Evolutionary conservation across 495 filamentous ascomycete genomes (phyloP).

Genomic region (Penicillium pancosmium): DNA sequence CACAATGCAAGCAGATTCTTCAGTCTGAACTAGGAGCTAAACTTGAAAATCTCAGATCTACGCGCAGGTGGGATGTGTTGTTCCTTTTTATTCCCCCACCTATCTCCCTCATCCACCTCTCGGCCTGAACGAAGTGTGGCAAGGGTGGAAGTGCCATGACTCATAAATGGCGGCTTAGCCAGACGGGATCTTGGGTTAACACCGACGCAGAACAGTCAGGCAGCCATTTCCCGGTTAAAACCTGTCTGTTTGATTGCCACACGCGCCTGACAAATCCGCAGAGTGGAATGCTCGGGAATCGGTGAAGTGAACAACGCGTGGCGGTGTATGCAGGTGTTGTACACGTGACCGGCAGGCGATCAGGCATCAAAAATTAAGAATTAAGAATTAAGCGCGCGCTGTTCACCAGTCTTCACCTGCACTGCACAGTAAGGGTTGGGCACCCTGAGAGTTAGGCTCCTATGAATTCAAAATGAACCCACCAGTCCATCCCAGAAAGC

Average conservation of each 20-base stretch:
- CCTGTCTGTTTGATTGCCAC: not conserved
- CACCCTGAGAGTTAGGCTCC: not conserved
- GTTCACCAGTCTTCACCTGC: not conserved
- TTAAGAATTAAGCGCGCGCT: not conserved
- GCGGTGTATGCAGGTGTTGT: not conserved
- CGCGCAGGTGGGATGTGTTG: conserved; percentile 16
- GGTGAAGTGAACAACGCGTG: not conserved
- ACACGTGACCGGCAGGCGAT: not conserved
- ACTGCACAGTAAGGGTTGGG: not conserved
- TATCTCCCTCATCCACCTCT: not conserved
- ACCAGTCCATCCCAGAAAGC: not conserved
- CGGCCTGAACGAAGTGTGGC: conserved; percentile 1
- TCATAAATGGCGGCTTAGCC: not conserved
- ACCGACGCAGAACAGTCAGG: not conserved
- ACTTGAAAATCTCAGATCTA: conserved; percentile 2
- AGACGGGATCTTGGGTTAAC: not conserved
- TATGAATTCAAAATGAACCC: not conserved
- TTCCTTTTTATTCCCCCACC: conserved; percentile 8
- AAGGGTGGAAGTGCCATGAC: not conserved
- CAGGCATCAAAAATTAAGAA: not conserved
- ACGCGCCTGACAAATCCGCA: not conserved
- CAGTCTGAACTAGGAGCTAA: not conserved
- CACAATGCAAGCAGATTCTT: not conserved
- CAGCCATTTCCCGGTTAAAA: not conserved
- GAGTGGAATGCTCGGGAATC: not conserved